Evolutionary conservation across 805 yeast genomes (phyloP), one percentile per base, ranked within the genome.

Genomic region (Myxozyma vanderwaltii): DNA sequence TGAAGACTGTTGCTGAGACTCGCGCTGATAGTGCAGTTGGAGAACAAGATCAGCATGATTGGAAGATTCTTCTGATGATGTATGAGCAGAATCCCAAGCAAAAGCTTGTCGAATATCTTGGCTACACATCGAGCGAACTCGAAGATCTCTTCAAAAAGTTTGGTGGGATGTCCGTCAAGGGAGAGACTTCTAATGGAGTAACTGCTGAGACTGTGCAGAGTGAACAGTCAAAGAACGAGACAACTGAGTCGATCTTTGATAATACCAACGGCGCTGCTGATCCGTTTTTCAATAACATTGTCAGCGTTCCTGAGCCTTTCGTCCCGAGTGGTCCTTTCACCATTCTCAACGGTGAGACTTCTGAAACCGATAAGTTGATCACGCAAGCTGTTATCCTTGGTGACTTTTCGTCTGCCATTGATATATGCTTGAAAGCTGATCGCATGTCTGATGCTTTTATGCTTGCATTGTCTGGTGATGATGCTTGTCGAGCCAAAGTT

Each of bases 391-490:
- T 92, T 48, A 78, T 92, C 51, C 71, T 73, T 15, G 90, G 91
- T 60, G 80, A 89, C 51, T 74, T 81, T 50, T 81, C 81, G 15
- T 77, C 80, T 26, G 97, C 97, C 0, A 84, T 89, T 12, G 81
- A 85, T 35, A 69, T 79, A 26, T 84, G 92, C 64, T 75, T 94
- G 60, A 78, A 83, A 46, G 80, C 82, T 36, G 86, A 82, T 51
- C 80, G 81, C 59, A 73, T 90, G 23, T 72, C 82, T 23, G 98
- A 94, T 71, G 97, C 98, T 2, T 79, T 91, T 66, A 76, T 91
- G 27, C 79, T 94, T 61, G 89, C 98, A 0, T 74, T 88, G 68
- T 71, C 71, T 44, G 89, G 86, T 2, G 84, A 81, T 19, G 79
- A 78, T 3, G 68, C 68, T 19, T 77, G 86, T 70, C 87, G 88